Conservation (phyloP, 371 early-diverging fungal species). For the Fennellomyces sp. region DNA sequence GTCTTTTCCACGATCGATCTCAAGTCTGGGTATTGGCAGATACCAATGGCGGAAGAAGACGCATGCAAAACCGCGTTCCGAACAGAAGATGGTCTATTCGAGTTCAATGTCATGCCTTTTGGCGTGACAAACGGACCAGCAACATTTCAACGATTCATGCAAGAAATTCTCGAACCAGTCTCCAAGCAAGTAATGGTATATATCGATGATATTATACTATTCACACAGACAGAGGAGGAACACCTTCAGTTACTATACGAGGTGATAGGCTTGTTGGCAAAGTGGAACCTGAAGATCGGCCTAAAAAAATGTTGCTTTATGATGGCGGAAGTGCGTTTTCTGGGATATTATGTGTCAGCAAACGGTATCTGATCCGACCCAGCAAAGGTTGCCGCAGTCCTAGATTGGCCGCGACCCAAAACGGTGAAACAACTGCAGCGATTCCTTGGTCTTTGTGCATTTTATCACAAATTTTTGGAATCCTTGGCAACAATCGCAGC, state of each 20-base stretch:
- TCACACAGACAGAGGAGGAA: constrained; percentile 29
- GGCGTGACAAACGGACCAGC: constrained; percentile 48
- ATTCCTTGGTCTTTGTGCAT: constrained; percentile 27
- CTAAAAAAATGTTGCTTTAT: constrained; percentile 52
- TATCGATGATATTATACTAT: constrained; percentile 60
- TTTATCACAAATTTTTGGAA: constrained; percentile 29
- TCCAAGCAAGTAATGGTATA: constrained; percentile 15
- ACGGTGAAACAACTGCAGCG: constrained; percentile 17
- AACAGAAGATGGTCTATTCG: constrained; percentile 25
- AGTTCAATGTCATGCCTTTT: constrained; percentile 51
- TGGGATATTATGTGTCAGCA: constrained; percentile 39
- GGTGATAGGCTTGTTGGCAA: constrained; percentile 30
- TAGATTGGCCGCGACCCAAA: constrained; percentile 31
- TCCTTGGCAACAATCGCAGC: not conserved
- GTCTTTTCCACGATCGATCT: constrained; percentile 55
- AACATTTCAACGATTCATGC: constrained; percentile 43
- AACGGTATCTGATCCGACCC: constrained; percentile 30
- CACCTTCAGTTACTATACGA: constrained; percentile 32
- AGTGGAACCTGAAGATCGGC: constrained; percentile 30
- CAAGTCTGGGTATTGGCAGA: constrained; percentile 37
- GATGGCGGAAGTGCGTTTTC: constrained; percentile 27
- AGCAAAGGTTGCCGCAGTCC: constrained; percentile 25
- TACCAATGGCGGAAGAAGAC: constrained; percentile 21
- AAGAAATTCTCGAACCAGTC: constrained; percentile 25
- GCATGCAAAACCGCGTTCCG: constrained; percentile 36